phyloP scores from a whole-genome alignment of 495 filamentous ascomycete species.

The Halenospora varia region DNA sequence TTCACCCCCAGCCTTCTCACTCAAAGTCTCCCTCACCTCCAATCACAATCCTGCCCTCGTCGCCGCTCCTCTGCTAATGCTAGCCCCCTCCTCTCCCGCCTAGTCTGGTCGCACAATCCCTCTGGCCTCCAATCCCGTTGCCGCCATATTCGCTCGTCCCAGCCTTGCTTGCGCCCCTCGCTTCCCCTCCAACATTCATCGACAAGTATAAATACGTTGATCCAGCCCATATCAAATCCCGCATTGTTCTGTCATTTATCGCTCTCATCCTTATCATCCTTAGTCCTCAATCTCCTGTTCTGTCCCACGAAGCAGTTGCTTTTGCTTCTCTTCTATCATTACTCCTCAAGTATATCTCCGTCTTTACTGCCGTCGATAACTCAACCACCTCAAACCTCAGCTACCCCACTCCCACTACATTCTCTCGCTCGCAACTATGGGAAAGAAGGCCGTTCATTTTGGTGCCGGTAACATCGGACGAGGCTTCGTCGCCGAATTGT shows the following conservation, averaged over 20 bases:
- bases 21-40: neutral
- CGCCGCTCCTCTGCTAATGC: neutral
- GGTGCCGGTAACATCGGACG: constrained; percentile 88
- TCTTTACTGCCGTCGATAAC: neutral
- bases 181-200: neutral
- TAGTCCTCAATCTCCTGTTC: neutral
- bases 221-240: neutral
- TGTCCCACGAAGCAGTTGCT: neutral
- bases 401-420: neutral
- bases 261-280: neutral
- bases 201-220: neutral
- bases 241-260: neutral
- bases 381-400: neutral
- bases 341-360: neutral
- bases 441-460: constrained; percentile 85
- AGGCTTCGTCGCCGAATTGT: constrained; percentile 28
- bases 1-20: too few relatives aligned
- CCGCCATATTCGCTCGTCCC: neutral
- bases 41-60: neutral
- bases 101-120: neutral
- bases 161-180: neutral
- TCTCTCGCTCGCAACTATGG: constrained; percentile 10
- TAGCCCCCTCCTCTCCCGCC: neutral
- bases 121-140: neutral
- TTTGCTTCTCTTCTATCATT: neutral